Conservation (phyloP, 2,329 filamentous ascomycete species). For the Domatiomyces catenatus region DNA sequence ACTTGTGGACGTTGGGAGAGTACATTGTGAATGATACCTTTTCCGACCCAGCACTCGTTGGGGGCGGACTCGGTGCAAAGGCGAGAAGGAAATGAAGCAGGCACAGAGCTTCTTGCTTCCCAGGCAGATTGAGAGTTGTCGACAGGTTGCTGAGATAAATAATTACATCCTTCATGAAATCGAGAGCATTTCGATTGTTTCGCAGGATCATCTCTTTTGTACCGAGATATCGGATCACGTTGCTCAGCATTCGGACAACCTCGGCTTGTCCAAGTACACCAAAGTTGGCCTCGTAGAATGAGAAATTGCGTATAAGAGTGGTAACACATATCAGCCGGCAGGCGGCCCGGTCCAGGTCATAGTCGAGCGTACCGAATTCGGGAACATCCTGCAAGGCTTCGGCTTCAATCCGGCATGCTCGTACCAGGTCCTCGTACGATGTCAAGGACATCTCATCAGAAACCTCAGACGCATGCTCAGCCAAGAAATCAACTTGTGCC, state of each 20-base stretch:
- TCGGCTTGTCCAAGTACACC: slow-evolving; percentile 55
- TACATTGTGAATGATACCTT: slow-evolving; percentile 64
- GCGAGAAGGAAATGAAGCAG: slow-evolving; percentile 78
- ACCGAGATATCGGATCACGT: slow-evolving; percentile 70
- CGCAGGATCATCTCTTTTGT: slow-evolving; percentile 77
- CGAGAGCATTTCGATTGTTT: slow-evolving; percentile 68
- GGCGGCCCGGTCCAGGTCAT: slow-evolving; percentile 72
- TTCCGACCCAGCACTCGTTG: slow-evolving; percentile 38
- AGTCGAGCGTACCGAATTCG: slow-evolving; percentile 58
- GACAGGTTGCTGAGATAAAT: slow-evolving; percentile 81
- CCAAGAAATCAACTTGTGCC: slow-evolving; percentile 70
- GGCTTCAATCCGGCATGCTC: slow-evolving; percentile 61
- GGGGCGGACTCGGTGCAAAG: slow-evolving; percentile 68
- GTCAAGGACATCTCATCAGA: slow-evolving; percentile 72
- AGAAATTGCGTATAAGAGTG: slow-evolving; percentile 82
- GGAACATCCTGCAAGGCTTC: slow-evolving; percentile 56
- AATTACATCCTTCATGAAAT: slow-evolving; percentile 94
- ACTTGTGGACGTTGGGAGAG: slow-evolving; percentile 66
- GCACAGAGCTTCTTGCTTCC: slow-evolving; percentile 72
- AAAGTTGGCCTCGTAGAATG: slow-evolving; percentile 70
- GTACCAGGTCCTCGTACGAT: slow-evolving; percentile 74
- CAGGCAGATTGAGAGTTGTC: slow-evolving; percentile 62
- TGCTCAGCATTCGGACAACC: slow-evolving; percentile 70
- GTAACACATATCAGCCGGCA: slow-evolving; percentile 82
- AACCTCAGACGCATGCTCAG: slow-evolving; percentile 68